Evolutionary conservation across 495 filamentous ascomycete species (phyloP), one percentile per base, ranked within the genome.

Genomic region (Penicillium alfredii): DNA sequence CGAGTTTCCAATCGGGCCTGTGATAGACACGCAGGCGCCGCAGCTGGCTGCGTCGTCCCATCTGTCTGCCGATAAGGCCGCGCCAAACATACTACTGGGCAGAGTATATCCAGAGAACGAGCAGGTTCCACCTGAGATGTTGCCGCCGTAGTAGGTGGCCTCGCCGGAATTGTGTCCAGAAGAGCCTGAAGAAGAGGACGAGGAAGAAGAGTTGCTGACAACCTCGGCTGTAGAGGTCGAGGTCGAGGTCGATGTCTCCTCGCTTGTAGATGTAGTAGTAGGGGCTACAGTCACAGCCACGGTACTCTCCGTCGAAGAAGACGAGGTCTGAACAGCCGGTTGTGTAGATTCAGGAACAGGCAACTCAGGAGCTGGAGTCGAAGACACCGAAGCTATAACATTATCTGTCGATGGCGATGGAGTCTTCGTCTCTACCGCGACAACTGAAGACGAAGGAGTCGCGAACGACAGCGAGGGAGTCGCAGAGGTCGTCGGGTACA

Each of bases 61-160:
- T 9, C 35, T 50, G 44, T 69, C 24, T 47, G 58, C 63, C 1
- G 71, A 73, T 8, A 78, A 51, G 4, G 76, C 77, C 3, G 73
- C 71, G 24, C 76, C 77, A 45, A 61, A 77, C 19, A 78, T 53
- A 7, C 53, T 54, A 16, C 67, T 57, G 9, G 77, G 76, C 10
- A 81, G 58, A 1, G 66, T 74, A 59, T 81, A 81, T 21, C 64
- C 71, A 27, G 60, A 58, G 62, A 78, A 79, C 2, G 69, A 73
- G 59, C 77, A 81, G 15, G 62, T 63, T 37, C 77, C 77, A 23
- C 74, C 74, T 15, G 55, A 53, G n/a, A 77, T 47, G 35, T 78
- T 76, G 49, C 76, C 75, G 21, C 70, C 70, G 53, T 78, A 80
- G 53, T 56, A 75, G 24, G 71, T 73, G 33, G 70, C 68, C 44